phyloP scores from a whole-genome alignment of 208 protist genomes.

The Trypanosoma mega region DNA sequence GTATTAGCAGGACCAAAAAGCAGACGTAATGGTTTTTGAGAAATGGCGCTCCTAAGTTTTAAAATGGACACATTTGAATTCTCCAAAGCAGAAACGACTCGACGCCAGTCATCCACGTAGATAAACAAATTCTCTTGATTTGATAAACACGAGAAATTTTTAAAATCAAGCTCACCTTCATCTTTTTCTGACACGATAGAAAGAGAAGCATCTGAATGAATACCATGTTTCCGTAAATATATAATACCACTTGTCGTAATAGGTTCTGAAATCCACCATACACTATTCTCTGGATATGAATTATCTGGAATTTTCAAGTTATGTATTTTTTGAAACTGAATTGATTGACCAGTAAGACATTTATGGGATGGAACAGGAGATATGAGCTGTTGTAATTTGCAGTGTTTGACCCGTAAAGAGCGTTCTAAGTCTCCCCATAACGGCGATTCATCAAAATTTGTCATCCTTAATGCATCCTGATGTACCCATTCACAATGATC shows the following conservation, averaged over 20 bases:
- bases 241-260: conserved; percentile 39
- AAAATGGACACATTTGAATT: conserved; percentile 4
- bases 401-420: no score
- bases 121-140: conserved; percentile 16
- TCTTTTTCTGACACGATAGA: conserved; percentile 2
- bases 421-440: conserved; percentile 3
- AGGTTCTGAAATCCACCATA: conserved; percentile 48
- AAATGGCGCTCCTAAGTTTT: conserved; percentile 8
- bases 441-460: conserved; percentile 17
- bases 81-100: conserved; percentile 12
- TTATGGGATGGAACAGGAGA: neutral
- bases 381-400: conserved; percentile 1
- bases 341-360: conserved; percentile 3
- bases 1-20: conserved; percentile 10
- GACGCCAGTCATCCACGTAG: conserved; percentile 19
- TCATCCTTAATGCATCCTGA: neutral
- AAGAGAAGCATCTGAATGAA: neutral
- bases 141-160: neutral
- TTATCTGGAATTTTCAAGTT: neutral
- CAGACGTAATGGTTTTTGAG: conserved; percentile 6
- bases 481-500: conserved; percentile 16
- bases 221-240: conserved; percentile 29
- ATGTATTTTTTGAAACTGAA: neutral
- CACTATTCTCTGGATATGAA: neutral
- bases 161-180: neutral